Percentiles rank a stretch among this genome's conserved stretches.
These are phyloP conservation scores for Emmonsiellopsis sp. DNA, from an alignment of 2,329 filamentous ascomycete genomes.

Conservation along the genomic window DNA sequence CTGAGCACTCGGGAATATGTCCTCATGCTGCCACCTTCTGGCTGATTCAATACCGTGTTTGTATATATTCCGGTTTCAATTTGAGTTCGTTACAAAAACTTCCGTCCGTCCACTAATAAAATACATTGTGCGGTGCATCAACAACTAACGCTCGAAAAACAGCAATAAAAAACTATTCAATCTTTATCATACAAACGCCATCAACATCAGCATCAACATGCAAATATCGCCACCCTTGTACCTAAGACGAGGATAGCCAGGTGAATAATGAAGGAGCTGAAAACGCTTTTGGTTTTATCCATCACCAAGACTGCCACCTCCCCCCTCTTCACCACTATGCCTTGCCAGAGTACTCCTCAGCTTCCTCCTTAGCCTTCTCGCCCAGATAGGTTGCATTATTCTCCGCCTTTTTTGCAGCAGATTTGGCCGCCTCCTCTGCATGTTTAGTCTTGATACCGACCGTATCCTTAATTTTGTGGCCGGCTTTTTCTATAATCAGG, in stretches of 20 bases:
- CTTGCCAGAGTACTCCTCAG: slow-evolving; percentile 17
- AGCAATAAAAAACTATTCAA: no score
- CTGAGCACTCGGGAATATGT: slow-evolving; percentile 88
- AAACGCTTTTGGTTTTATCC: no score
- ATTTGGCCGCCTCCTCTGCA: slow-evolving; percentile 25
- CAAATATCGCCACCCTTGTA: no score
- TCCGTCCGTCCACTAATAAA: no score
- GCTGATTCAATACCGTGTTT: slow-evolving; percentile 5
- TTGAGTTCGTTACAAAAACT: slow-evolving; percentile 2
- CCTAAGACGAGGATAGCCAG: no score
- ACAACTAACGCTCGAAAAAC: no score
- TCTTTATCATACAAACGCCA: no score
- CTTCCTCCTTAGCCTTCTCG: slow-evolving; percentile 19
- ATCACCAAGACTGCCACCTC: not conserved
- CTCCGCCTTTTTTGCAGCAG: slow-evolving; percentile 19
- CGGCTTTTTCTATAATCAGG: slow-evolving; percentile 39
- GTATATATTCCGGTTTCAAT: not conserved
- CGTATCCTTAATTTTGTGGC: slow-evolving; percentile 35
- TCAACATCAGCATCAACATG: no score
- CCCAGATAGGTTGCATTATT: slow-evolving; percentile 11
- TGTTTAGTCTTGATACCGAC: slow-evolving; percentile 32
- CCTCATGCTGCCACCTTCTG: slow-evolving; percentile 61
- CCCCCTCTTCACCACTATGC: slow-evolving; percentile 5
- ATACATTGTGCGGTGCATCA: no score
- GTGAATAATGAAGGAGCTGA: no score